Evolutionary conservation across 2,329 filamentous ascomycete species (phyloP), one percentile per base, ranked within the genome.

Genomic region (Penicillium palitans): DNA sequence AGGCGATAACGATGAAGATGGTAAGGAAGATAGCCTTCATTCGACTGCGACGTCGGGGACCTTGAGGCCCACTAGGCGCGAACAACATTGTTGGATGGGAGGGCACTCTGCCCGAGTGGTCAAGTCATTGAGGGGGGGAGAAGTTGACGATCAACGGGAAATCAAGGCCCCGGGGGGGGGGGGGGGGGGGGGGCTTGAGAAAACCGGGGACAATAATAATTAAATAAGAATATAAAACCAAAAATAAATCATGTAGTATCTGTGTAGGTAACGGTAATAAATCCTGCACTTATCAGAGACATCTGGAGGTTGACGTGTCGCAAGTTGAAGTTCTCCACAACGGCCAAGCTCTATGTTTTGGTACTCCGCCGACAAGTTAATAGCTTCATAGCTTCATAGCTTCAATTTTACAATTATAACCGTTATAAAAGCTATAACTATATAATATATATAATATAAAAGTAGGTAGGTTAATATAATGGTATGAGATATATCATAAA

Each of bases 11-110:
- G 52, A 74, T 69, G 40, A 70, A 63, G 45, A 74, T 73, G 4
- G 72, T 74, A 10, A 69, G 49, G 21, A 74, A 51, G 33, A 74
- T 74, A 24, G 72, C 69, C 46, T 73, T 74, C 53, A 71, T 65
- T 25, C 67, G 65, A 63, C 63, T 73, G 60, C 72, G 72, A 37
- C 72, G 71, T 56, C 72, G 71, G 44, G 72, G 71, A 50, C 68
- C 70, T 45, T 72, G 67, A 6, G 67, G 66, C 66, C 71, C 70
- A 61, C 71, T 63, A 47, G 69, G 68, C 52, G 70, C 70, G 64
- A 73, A 73, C 40, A 73, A 54, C 72, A 74, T 74, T 74, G 58
- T 54, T 60, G 58, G 48, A 46, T 42, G 24, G 24, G 37, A 46
- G 51, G 54, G 52, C 41, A 55, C 27, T 39, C 59, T 50, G 58